A percentile compares a stretch with the other conserved stretches of the same genome.
Conservation (phyloP, 805 yeast species). For the Schwanniomyces occidentalis region DNA sequence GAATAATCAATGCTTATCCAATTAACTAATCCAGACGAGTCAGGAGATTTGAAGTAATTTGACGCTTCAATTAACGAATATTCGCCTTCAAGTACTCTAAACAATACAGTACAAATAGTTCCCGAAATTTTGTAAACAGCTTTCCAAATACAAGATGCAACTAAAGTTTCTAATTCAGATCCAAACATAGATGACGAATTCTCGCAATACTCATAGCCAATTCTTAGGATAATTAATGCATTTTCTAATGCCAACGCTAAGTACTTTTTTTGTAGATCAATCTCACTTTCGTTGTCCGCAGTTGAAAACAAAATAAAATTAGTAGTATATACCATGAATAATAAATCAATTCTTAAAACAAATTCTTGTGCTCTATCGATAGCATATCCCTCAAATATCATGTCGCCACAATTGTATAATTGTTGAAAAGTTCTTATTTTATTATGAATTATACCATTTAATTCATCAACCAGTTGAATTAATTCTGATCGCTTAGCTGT, state of each 20-base stretch:
- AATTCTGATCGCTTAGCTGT: conserved; percentile 1
- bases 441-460: conserved; percentile 3
- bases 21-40: conserved; percentile 4
- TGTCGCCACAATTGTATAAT: conserved; percentile 3
- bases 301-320: conserved; percentile 4
- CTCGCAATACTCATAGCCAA: conserved; percentile 5
- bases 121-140: conserved; percentile 1
- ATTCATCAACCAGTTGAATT: conserved; percentile 3
- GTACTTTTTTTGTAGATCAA: conserved; percentile 1
- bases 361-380: conserved; percentile 9
- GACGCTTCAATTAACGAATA: conserved; percentile 5
- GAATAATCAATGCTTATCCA: conserved; percentile 4
- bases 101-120: conserved; percentile 2
- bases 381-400: conserved; percentile 1
- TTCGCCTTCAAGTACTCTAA: conserved; percentile 5
- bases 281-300: neutral
- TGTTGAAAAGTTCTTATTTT: conserved; percentile 6
- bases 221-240: conserved; percentile 6
- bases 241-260: conserved; percentile 4
- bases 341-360: conserved; percentile 6
- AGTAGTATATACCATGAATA: conserved; percentile 1
- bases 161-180: conserved; percentile 6
- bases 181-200: conserved; percentile 6
- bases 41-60: conserved; percentile 7
- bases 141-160: conserved; percentile 7